Evolutionary conservation across 208 protist genomes (phyloP).

Genomic region (Trypanosoma rangeli): DNA sequence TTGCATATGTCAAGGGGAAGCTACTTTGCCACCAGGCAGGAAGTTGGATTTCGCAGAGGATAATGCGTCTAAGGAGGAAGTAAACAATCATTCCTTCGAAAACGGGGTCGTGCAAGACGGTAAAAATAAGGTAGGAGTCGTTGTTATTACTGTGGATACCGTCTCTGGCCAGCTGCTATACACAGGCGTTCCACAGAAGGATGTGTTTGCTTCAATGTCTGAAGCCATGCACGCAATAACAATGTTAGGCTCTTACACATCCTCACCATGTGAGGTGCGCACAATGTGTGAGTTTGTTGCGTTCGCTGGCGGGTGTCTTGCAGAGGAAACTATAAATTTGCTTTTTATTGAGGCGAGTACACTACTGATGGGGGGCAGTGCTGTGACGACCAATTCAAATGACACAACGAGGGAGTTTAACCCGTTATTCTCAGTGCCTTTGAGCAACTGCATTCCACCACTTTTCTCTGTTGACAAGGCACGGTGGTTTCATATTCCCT

Average conservation of each 20-base stretch:
- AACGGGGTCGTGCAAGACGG: not conserved
- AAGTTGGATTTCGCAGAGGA: not conserved
- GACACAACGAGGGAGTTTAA: not conserved
- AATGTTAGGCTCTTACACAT: conserved; percentile 15
- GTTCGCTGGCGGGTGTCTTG: conserved; percentile 30
- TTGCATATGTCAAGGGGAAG: not conserved
- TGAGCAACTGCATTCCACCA: conserved; percentile 6
- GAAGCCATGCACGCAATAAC: conserved; percentile 29
- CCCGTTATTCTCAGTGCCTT: not conserved
- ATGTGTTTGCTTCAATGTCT: conserved; percentile 22
- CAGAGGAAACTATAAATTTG: conserved; percentile 23
- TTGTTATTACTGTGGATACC: conserved; percentile 31
- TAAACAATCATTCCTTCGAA: not conserved
- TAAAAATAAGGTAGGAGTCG: not conserved
- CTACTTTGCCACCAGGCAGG: not conserved
- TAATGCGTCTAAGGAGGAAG: not conserved
- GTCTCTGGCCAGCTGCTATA: conserved; percentile 29
- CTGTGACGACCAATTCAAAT: not conserved
- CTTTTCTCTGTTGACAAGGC: conserved; percentile 22
- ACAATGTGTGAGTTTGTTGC: conserved; percentile 30
- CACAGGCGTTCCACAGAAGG: conserved; percentile 24
- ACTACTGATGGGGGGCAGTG: not conserved
- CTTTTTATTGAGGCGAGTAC: conserved; percentile 22
- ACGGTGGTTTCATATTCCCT: conserved; percentile 25
- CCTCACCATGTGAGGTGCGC: conserved; percentile 2